Percentiles rank a stretch among this genome's conserved stretches.
phyloP scores from a whole-genome alignment of 2,329 filamentous ascomycete species.

The Uncinocarpus reesii region DNA sequence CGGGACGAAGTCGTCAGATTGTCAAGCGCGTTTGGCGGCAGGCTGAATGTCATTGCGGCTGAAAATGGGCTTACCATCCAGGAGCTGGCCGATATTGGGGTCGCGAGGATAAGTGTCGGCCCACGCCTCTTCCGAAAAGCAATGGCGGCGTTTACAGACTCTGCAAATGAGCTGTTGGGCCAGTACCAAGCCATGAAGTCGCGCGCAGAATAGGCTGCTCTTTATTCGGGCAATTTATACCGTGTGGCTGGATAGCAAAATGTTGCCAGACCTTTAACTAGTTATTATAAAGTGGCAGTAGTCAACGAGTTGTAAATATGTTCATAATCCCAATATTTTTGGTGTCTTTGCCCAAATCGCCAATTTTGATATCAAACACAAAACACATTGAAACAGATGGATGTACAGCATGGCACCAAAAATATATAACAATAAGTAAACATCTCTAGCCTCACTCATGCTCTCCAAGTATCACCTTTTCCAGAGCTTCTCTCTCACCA shows the following conservation, averaged over 20 bases:
- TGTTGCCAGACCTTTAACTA: too few species aligned
- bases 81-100: constrained; percentile 42
- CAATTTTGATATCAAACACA: too few species aligned
- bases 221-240: too few species aligned
- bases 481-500: constrained; percentile 27
- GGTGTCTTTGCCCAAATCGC: too few species aligned
- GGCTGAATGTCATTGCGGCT: constrained; percentile 41
- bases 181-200: constrained; percentile 16
- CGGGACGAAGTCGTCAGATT: constrained; percentile 40
- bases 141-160: constrained; percentile 21
- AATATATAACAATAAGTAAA: neutral
- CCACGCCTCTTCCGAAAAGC: constrained; percentile 39
- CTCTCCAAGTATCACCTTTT: constrained; percentile 22
- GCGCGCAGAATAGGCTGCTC: neutral
- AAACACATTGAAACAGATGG: neutral
- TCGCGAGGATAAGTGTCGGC: constrained; percentile 48
- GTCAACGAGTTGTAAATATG: too few species aligned
- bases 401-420: neutral
- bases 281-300: too few species aligned
- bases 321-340: too few species aligned
- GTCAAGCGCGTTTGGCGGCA: constrained; percentile 42
- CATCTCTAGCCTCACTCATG: neutral
- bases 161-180: constrained; percentile 14
- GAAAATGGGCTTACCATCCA: constrained; percentile 35
- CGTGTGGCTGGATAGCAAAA: too few species aligned